phyloP scores from a whole-genome alignment of 208 protist species.

The Acanthamoeba healyi region DNA sequence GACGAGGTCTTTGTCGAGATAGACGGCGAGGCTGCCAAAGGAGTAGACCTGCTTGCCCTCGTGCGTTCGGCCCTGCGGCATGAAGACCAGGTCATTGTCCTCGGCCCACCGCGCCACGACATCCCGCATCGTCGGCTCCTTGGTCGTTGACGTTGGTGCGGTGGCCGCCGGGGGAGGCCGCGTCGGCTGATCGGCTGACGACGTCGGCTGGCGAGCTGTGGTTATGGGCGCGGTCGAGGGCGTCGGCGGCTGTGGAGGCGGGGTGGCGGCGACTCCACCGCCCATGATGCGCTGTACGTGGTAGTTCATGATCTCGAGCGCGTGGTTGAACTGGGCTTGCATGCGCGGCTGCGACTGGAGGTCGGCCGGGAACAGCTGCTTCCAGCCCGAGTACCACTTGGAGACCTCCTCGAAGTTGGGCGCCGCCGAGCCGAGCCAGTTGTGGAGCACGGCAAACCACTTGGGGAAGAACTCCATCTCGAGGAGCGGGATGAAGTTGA shows the following conservation, averaged over 20 bases:
- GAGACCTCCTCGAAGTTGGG: constrained; percentile 75
- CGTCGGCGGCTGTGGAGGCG: not conserved
- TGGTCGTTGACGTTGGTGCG: not conserved
- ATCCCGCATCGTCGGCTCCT: constrained; percentile 72
- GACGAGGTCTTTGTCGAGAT: constrained; percentile 73
- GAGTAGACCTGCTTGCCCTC: constrained; percentile 78
- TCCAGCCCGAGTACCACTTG: constrained; percentile 79
- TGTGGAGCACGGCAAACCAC: constrained; percentile 74
- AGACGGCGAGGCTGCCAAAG: constrained; percentile 62
- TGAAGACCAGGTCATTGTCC: constrained; percentile 77
- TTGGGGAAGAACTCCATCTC: constrained; percentile 80
- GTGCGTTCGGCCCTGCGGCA: constrained; percentile 34
- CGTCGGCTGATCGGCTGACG: too few relatives aligned
- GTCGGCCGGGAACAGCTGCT: constrained; percentile 63
- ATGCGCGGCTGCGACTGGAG: constrained; percentile 41
- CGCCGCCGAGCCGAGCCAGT: constrained; percentile 54
- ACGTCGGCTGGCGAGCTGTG: not conserved
- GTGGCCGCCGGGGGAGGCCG: too few relatives aligned
- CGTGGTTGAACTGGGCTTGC: constrained; percentile 69
- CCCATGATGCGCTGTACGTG: constrained; percentile 39
- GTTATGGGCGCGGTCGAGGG: not conserved
- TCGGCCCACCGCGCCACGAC: constrained; percentile 71
- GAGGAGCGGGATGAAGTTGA: constrained; percentile 54
- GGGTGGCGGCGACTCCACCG: constrained; percentile 34
- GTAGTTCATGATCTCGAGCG: constrained; percentile 77